Conservation (phyloP, 2,329 filamentous ascomycete species). For the Ramularia collo-cygni region DNA sequence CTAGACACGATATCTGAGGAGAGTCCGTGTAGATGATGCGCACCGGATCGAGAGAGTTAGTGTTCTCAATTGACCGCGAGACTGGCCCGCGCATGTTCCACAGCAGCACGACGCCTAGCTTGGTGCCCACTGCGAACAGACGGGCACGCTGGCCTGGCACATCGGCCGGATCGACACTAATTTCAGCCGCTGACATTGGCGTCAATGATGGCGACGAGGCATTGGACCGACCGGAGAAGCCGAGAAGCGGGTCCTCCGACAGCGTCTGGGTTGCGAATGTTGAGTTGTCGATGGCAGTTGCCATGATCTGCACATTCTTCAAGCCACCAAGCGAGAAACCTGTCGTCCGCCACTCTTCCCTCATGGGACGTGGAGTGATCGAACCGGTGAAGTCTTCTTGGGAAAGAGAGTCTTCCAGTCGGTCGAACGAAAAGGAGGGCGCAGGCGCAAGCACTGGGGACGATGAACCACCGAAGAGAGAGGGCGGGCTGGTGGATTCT, state of each 20-base stretch:
- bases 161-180: constrained; percentile 45
- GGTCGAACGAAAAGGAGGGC: constrained; percentile 22
- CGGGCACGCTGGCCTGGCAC: constrained; percentile 81
- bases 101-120: constrained; percentile 65
- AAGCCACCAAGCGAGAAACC: constrained; percentile 55
- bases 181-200: constrained; percentile 43
- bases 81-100: constrained; percentile 74
- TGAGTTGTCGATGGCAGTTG: constrained; percentile 67
- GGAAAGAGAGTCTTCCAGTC: constrained; percentile 19
- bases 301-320: constrained; percentile 57
- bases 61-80: constrained; percentile 47
- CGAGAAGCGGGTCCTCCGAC: constrained; percentile 70
- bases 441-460: constrained; percentile 30
- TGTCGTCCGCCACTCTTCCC: constrained; percentile 62
- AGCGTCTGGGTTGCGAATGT: constrained; percentile 62
- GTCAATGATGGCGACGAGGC: constrained; percentile 49
- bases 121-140: constrained; percentile 74
- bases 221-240: constrained; percentile 48
- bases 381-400: constrained; percentile 23
- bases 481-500: constrained; percentile 29
- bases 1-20: constrained; percentile 75
- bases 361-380: constrained; percentile 23
- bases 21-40: constrained; percentile 85
- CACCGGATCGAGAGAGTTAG: constrained; percentile 61
- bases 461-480: constrained; percentile 46